Evolutionary conservation across 148 eudicot genomes (phyloP), one percentile per base, ranked within the genome.

Genomic region (Arbutus unedo): DNA sequence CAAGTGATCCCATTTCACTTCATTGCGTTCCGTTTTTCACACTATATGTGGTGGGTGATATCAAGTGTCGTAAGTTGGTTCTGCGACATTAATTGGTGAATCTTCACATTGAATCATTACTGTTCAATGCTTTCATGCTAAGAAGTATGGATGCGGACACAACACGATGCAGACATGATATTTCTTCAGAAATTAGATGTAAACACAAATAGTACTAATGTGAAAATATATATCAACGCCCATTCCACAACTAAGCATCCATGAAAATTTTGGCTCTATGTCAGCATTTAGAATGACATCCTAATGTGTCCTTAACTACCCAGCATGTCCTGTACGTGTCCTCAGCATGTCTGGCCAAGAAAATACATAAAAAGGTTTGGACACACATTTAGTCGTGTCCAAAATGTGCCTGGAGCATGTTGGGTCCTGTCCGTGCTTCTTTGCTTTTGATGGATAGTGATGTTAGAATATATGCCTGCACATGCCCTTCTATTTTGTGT

Each of bases 1-100:
- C 91, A 85, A 50, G 49, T 78, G 11, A 41, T 47, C 53, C 14
- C 77, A 5, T 49, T 47, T 64, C 21, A 21, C 5, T 80, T 76
- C 41, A 54, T 54, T 80, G 16, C 54, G 8, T 77, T 54, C 11
- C 31, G 41, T 8, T 16, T 41, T 56, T 77, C 16, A 38, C 64
- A 77, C 64, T 77, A 31, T 6, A 47, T 25, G 0, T 62, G 56
- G 62, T 60, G 18, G 11, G 10, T 21, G 49, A 47, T 77, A n/a
- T 47, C 45, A 47, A 21, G 72, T 15, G 55, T 31, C 8, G 13
- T 23, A 19, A 16, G 15, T 44, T 16, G 16, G 51, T 77, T 77
- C 47, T 19, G 9, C 81, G n/a, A 79, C 57, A n/a, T 50, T 23
- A 4, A 23, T 25, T 60, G 47, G 50, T 10, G 19, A 74, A 74